A percentile compares a stretch with the other conserved stretches of the same genome.
Evolutionary conservation across 192 early-diverging fungal genomes (phyloP).

Genomic region (Backusella circina): DNA sequence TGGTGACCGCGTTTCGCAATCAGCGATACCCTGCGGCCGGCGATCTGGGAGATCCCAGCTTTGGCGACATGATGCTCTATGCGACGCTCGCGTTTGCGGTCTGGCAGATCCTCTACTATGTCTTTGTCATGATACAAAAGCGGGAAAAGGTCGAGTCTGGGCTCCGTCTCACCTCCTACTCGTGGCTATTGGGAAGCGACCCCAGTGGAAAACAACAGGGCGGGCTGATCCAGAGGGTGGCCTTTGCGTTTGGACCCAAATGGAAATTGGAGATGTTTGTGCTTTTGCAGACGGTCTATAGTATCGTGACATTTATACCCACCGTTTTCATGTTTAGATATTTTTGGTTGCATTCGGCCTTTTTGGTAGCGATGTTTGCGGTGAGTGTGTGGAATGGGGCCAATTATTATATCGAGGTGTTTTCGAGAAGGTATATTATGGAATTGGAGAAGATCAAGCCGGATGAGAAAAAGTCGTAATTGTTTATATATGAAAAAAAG

Average conservation of each 20-base stretch:
- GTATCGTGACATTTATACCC: constrained; percentile 42
- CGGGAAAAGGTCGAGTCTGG: constrained; percentile 30
- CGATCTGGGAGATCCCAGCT: background rate
- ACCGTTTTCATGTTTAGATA: constrained; percentile 46
- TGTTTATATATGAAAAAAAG: background rate
- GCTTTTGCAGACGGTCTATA: constrained; percentile 51
- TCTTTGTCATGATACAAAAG: constrained; percentile 24
- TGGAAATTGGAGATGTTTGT: constrained; percentile 59
- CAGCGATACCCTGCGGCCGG: constrained; percentile 39
- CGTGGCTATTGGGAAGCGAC: constrained; percentile 53
- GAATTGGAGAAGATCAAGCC: constrained; percentile 19
- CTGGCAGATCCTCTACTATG: constrained; percentile 24
- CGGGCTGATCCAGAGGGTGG: constrained; percentile 31
- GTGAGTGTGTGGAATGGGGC: constrained; percentile 64
- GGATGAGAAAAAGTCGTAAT: background rate
- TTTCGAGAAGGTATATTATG: constrained; percentile 47
- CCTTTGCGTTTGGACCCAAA: constrained; percentile 42
- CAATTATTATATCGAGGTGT: constrained; percentile 67
- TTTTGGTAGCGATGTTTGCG: constrained; percentile 45
- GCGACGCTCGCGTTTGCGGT: constrained; percentile 11
- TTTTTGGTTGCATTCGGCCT: constrained; percentile 50
- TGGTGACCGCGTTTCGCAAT: constrained; percentile 18
- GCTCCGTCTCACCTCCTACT: constrained; percentile 50
- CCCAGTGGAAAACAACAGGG: constrained; percentile 21
- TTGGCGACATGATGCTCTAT: constrained; percentile 3